Evolutionary conservation across 805 yeast genomes (phyloP), one percentile per base, ranked within the genome.

Genomic region (Teunomyces atbi): DNA sequence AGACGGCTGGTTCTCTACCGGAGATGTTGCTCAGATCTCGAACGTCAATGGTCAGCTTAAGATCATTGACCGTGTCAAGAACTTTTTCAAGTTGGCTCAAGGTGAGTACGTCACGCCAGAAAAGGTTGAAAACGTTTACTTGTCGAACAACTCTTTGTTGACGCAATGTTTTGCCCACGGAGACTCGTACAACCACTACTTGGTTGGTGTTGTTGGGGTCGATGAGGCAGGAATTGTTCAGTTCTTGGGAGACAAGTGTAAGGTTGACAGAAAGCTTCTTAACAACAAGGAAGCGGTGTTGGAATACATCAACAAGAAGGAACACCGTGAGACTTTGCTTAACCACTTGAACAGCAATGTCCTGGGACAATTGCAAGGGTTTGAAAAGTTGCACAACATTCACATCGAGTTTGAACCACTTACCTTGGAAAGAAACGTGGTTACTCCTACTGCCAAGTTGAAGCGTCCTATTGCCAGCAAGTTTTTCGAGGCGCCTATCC

Each of bases 381-480:
- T 58, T 19, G 66, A 61, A 49, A 50, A 45, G 46, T 41, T 61
- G 35, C 62, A 59, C 51, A 61, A 61, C 44, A 7, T 61, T 29
- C 53, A 58, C 44, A 45, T 61, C 33, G 64, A 60, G 51, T 54
- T 57, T 20, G 65, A 61, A 48, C 66, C 66, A 3, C 59, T 61
- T 57, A 53, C 53, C 16, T 46, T 59, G 29, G 63, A 58, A 30
- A 35, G 62, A 20, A 56, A 61, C 41, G 55, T 61, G 20, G 46
- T 62, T 20, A 62, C 67, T 7, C 65, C 67, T 13, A 62, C 67
- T 6, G 52, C 80, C 52, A 80, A 81, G 61, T 63, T 80, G 44
- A 79, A 79, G 60, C 67, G 87, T 47, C 64, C 74, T 1, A 66
- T 68, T 21, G 81, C 83, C 0, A 71, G 71, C 34, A 70, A 71